A percentile compares a stretch with the other conserved stretches of the same genome.
Evolutionary conservation across 441 rosid species (phyloP).

Genomic region (Gossypium lobatum): DNA sequence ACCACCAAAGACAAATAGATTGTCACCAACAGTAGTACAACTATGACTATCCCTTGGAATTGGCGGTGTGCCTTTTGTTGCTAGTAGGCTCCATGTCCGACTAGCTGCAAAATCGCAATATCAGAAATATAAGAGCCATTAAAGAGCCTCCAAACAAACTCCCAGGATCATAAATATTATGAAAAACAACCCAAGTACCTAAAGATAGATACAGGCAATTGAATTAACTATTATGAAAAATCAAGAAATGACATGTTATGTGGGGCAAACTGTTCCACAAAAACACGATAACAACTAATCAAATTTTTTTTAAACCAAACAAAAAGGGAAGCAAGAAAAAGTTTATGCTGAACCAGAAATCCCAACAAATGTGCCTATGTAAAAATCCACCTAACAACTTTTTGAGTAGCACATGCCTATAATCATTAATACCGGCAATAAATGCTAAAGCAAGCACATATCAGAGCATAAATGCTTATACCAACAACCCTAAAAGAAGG

Average conservation of each 20-base stretch:
- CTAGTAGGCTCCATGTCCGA: constrained; percentile 82
- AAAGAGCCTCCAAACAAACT: background rate
- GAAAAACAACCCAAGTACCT: background rate
- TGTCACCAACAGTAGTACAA: constrained; percentile 70
- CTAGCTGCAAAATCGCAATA: constrained; percentile 42
- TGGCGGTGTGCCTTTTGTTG: constrained; percentile 66
- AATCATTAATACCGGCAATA: constrained; percentile 16
- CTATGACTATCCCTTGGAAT: constrained; percentile 89
- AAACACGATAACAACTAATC: constrained; percentile 5
- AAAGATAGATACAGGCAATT: background rate
- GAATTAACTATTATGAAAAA: background rate
- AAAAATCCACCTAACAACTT: background rate
- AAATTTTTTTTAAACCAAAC: background rate
- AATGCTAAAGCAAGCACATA: constrained; percentile 10
- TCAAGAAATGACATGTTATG: constrained; percentile 6
- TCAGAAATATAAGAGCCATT: constrained; percentile 8
- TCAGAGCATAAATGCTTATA: constrained; percentile 14
- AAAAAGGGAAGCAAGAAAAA: background rate
- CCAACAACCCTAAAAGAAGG: constrained; percentile 9
- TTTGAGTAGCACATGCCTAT: constrained; percentile 6
- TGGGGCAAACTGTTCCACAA: constrained; percentile 8
- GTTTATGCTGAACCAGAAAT: background rate
- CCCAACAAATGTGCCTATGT: background rate
- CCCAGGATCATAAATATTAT: background rate
- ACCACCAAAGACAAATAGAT: constrained; percentile 80